These are phyloP conservation scores for Globisporangium nagaii DNA, from an alignment of 352 stramenopile species.

Conservation along the genomic window DNA sequence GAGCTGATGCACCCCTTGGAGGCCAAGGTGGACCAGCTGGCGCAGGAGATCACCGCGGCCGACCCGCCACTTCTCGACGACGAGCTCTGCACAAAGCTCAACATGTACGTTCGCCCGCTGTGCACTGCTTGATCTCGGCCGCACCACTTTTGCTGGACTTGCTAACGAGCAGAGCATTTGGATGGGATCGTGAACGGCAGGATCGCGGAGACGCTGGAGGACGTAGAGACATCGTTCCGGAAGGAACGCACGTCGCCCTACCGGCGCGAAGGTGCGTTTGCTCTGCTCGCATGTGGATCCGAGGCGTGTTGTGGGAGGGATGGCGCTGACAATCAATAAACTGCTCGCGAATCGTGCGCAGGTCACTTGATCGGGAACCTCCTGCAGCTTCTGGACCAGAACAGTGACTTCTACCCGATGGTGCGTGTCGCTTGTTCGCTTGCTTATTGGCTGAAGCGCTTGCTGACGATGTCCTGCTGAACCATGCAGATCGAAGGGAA, in stretches of 20 bases:
- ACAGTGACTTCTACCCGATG: conserved; percentile 80
- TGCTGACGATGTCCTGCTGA: background rate
- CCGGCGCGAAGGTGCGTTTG: conserved; percentile 51
- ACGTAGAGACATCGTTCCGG: conserved; percentile 70
- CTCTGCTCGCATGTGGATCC: too few relatives aligned
- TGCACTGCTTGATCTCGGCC: conserved; percentile 1
- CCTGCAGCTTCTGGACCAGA: conserved; percentile 71
- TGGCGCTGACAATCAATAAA: background rate
- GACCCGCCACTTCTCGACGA: conserved; percentile 48
- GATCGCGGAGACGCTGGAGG: conserved; percentile 72
- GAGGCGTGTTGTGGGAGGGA: background rate
- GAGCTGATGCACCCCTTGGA: conserved; percentile 58
- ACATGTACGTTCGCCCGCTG: conserved; percentile 42
- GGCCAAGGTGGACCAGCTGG: conserved; percentile 51
- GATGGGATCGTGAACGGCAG: conserved; percentile 15
- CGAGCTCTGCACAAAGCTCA: conserved; percentile 62
- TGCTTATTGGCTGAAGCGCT: background rate
- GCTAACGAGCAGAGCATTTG: conserved; percentile 1
- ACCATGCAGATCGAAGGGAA: conserved; percentile 55
- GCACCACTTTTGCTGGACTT: background rate
- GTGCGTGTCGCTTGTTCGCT: conserved; percentile 17
- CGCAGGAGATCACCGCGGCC: conserved; percentile 50
- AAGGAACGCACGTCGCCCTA: conserved; percentile 71
- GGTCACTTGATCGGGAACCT: conserved; percentile 76
- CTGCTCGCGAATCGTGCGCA: conserved; percentile 6